These are phyloP conservation scores for Cadophora luteo-olivacea DNA, from an alignment of 2,329 filamentous ascomycete species.

Conservation along the genomic window DNA sequence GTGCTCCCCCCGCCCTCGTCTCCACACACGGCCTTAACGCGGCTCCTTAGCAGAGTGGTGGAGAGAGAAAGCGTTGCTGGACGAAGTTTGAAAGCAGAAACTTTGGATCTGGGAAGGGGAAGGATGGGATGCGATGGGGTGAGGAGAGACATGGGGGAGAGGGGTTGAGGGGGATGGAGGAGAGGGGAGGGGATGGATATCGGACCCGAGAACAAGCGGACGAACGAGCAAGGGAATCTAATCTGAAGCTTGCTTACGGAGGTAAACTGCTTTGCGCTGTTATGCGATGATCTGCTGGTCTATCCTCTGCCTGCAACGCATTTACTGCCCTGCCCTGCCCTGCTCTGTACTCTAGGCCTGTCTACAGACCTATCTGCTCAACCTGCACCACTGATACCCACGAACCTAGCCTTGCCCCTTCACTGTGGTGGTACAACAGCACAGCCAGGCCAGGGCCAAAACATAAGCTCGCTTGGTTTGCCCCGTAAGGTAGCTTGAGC, in stretches of 20 bases:
- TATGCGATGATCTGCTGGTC: background rate
- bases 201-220: background rate
- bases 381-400: background rate
- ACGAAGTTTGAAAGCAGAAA: background rate
- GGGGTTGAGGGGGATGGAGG: background rate
- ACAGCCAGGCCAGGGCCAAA: background rate
- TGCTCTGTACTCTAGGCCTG: background rate
- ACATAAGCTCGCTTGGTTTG: conserved; percentile 11
- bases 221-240: background rate
- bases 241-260: conserved; percentile 4
- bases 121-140: background rate
- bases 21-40: conserved; percentile 16
- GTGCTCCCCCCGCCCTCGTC: background rate
- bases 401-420: conserved; percentile 3
- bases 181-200: background rate
- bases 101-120: background rate
- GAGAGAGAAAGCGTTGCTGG: background rate
- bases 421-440: background rate
- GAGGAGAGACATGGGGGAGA: conserved; percentile 5
- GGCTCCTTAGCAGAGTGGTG: conserved; percentile 12
- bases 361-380: background rate
- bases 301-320: background rate
- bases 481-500: background rate
- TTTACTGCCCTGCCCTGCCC: background rate
- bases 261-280: background rate